These are phyloP conservation scores for Russula sp. DNA, from an alignment of 768 basidiomycete genomes.

Conservation along the genomic window DNA sequence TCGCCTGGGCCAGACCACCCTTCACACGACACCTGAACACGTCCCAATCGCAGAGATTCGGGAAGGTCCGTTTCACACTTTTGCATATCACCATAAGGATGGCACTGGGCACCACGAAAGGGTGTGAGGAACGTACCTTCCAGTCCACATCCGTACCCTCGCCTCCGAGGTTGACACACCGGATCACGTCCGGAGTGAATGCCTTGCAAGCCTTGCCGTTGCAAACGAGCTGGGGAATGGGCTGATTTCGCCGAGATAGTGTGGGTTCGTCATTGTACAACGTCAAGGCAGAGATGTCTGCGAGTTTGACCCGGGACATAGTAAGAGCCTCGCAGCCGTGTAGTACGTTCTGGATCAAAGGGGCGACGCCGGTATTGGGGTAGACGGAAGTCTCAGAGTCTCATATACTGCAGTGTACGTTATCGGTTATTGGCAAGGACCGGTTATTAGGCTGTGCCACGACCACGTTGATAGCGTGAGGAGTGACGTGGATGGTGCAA, in stretches of 20 bases:
- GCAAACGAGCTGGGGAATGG: conserved; percentile 78
- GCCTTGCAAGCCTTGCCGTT: conserved; percentile 68
- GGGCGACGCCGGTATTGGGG: not conserved
- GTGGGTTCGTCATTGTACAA: conserved; percentile 72
- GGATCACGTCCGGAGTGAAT: conserved; percentile 80
- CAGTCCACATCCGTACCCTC: conserved; percentile 79
- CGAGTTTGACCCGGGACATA: conserved; percentile 72
- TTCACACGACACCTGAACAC: conserved; percentile 84
- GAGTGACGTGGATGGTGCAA: conserved; percentile 8
- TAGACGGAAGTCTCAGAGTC: not conserved
- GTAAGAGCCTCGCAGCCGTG: not conserved
- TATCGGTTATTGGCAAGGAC: not conserved
- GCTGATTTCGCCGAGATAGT: conserved; percentile 52
- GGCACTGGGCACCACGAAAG: not conserved
- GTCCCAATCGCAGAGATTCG: conserved; percentile 72
- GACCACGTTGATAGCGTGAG: conserved; percentile 14
- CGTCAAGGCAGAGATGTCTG: conserved; percentile 66
- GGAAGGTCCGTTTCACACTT: conserved; percentile 92
- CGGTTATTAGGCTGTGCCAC: not conserved
- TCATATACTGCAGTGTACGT: conserved; percentile 1
- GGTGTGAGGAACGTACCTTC: conserved; percentile 51
- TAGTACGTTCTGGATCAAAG: not conserved
- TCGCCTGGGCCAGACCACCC: conserved; percentile 85
- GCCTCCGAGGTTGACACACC: conserved; percentile 77
- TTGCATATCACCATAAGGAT: not conserved